Evolutionary conservation across 805 yeast species (phyloP).

Genomic region (Blastobotrys americana): DNA sequence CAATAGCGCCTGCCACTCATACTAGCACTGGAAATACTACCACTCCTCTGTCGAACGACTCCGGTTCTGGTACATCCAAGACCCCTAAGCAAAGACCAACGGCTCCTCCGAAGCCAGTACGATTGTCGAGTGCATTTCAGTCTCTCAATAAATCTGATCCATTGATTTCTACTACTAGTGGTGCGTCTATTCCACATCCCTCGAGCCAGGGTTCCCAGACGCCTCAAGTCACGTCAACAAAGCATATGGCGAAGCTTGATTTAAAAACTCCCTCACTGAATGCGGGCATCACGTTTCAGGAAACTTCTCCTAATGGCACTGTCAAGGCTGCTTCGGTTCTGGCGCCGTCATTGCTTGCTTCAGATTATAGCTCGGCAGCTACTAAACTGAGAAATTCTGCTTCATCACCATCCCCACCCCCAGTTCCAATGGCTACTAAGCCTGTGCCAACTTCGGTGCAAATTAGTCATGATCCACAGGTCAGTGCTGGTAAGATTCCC

Average conservation of each 20-base stretch:
- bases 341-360: not conserved
- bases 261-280: not conserved
- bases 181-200: no score
- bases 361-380: no score
- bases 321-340: not conserved
- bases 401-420: not conserved
- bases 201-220: no score
- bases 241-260: no score
- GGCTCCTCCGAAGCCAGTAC: constrained; percentile 1
- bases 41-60: not conserved
- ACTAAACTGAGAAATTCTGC: no score
- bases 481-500: no score
- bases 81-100: not conserved
- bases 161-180: no score
- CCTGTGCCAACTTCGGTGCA: not conserved
- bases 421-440: not conserved
- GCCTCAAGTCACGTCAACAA: not conserved
- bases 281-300: not conserved
- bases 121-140: not conserved
- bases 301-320: not conserved
- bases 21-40: constrained; percentile 4
- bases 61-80: constrained; percentile 5
- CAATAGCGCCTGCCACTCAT: not conserved
- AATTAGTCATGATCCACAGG: no score
- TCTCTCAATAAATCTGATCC: not conserved